Evolutionary conservation across 768 basidiomycete genomes (phyloP), one percentile per base, ranked within the genome.

Genomic region (Mycena floridula): DNA sequence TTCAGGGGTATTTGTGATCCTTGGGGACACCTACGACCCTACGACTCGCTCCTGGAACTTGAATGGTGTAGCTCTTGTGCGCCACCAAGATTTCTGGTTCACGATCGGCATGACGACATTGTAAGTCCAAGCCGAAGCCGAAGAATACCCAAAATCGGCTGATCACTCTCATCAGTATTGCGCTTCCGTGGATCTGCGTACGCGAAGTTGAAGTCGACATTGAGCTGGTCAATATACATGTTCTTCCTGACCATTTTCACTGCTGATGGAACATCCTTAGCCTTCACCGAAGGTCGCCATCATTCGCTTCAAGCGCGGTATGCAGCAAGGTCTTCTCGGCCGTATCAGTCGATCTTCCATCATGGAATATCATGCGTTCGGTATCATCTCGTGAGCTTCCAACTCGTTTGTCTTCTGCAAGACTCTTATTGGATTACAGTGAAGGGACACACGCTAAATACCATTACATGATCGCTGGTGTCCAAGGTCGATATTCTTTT

Each of bases 361-460:
- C 50, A 77, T 79, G 82, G 86, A 89, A 60, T 89, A 88, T 59
- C 87, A 89, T 59, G 83, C 85, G 25, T 89, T 89, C 48, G 86
- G 85, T 43, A 81, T 83, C 48, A 74, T 89, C 47, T 85, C 82
- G 82, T 85, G 50, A 50, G 80, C 58, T 13, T 35, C 26, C 42
- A 7, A 30, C 42, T 21, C n/a, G n/a, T 22, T 36, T 27, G 39
- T 25, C 36, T 22, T 28, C 40, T 25, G 18, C 49, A 49, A 53
- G 28, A 16, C 23, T 36, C 26, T 23, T 15, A 22, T 44, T 42
- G 21, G 24, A 13, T 18, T 38, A 32, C 57, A 86, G 86, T 16
- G 85, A 87, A 61, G 83, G 84, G 24, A 70, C 66, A 2, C 74
- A 86, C 50, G 79, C 87, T 7, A 80, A 84, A 53, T 78, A 84